These are phyloP conservation scores for Mycena rosella DNA, from an alignment of 768 basidiomycete species.

Conservation along the genomic window DNA sequence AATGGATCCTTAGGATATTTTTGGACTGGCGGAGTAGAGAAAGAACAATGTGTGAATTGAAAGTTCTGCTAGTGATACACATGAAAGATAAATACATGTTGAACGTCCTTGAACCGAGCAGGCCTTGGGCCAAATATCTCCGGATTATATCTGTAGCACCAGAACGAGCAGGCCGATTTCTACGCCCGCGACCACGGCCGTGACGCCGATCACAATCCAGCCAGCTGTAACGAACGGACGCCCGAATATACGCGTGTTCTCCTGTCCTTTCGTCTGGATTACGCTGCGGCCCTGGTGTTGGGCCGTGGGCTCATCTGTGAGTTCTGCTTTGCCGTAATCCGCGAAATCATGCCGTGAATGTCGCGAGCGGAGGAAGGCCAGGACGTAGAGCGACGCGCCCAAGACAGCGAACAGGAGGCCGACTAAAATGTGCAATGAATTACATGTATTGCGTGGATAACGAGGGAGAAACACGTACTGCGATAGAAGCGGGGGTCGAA, in stretches of 20 bases:
- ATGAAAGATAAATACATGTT: background rate
- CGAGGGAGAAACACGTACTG: slow-evolving; percentile 59
- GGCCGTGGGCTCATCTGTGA: background rate
- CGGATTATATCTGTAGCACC: slow-evolving; percentile 56
- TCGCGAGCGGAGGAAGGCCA: slow-evolving; percentile 71
- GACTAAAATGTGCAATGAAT: slow-evolving; percentile 45
- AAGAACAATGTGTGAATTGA: too few relatives aligned
- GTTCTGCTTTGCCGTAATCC: slow-evolving; percentile 61
- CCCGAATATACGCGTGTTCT: slow-evolving; percentile 74
- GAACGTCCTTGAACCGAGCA: too few relatives aligned
- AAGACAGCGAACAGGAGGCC: slow-evolving; percentile 77
- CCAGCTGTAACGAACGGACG: slow-evolving; percentile 86
- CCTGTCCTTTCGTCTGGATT: slow-evolving; percentile 71
- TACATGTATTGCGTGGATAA: background rate
- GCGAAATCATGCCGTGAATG: slow-evolving; percentile 84
- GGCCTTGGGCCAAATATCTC: too few relatives aligned
- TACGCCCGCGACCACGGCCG: slow-evolving; percentile 69
- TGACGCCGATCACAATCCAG: slow-evolving; percentile 75
- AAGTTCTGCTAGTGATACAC: background rate
- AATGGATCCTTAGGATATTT: too few relatives aligned
- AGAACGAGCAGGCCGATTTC: slow-evolving; percentile 77
- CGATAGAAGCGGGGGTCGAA: slow-evolving; percentile 81
- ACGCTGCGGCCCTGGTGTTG: slow-evolving; percentile 41
- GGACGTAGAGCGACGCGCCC: slow-evolving; percentile 68
- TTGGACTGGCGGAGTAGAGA: too few relatives aligned